These are phyloP conservation scores for Jimgerdemannia flammicorona DNA, from an alignment of 192 early-diverging fungal species.

Conservation along the genomic window DNA sequence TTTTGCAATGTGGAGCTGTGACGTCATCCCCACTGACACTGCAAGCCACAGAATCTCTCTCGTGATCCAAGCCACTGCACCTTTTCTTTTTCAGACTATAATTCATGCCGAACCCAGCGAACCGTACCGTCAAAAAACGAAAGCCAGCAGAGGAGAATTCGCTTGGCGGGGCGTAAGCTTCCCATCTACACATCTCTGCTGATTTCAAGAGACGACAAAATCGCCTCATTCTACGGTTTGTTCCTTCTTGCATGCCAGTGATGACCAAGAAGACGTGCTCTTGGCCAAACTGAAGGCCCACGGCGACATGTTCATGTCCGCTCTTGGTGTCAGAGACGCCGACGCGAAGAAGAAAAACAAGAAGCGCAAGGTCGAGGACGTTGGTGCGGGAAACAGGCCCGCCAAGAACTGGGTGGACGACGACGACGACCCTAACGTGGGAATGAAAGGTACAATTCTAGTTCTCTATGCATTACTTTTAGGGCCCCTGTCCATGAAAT, in stretches of 20 bases:
- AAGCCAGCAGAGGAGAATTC: background rate
- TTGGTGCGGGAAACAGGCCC: background rate
- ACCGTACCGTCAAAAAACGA: background rate
- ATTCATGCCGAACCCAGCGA: background rate
- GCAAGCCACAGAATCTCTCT: background rate
- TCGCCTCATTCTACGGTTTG: background rate
- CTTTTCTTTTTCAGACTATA: background rate
- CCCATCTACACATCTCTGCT: background rate
- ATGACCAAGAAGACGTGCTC: background rate
- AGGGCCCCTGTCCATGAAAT: background rate
- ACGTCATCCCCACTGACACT: too few species aligned
- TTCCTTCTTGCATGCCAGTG: background rate
- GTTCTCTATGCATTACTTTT: background rate
- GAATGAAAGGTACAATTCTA: background rate
- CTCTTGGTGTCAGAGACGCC: background rate
- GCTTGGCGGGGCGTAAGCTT: background rate
- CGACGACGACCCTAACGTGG: background rate
- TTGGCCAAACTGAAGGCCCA: background rate
- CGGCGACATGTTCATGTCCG: background rate
- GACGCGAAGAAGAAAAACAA: background rate
- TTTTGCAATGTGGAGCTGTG: too few species aligned
- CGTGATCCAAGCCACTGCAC: background rate
- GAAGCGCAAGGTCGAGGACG: background rate
- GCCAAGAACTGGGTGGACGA: background rate
- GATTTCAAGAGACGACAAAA: background rate